Evolutionary conservation across 192 early-diverging fungal species (phyloP), one percentile per base, ranked within the genome.

Genomic region (Pilaira anomala): DNA sequence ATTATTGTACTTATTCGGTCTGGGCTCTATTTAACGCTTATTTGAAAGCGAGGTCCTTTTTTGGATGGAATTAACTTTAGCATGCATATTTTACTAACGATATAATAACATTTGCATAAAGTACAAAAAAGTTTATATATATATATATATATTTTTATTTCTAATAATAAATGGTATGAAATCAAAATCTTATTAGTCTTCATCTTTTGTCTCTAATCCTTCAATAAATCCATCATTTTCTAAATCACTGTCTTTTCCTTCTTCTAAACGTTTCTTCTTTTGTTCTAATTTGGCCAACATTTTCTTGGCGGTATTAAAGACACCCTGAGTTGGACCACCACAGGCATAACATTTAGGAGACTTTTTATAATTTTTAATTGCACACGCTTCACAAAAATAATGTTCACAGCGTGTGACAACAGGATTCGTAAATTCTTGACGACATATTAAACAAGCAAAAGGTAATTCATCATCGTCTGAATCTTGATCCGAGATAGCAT

Each of bases 301-400:
- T 58, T 86, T 87, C 75, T 86, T 95, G 19, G 87, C 94, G 0
- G 83, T 79, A 48, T 85, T 90, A 69, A 98, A 98, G 7, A 88
- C 73, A 3, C 97, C 97, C 49, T 76, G 81, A 2, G 97, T 97
- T 3, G 91, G 78, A 0, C 82, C 71, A 6, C 88, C 88, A 71
- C 97, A 99, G 5, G 88, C 91, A 77, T 87, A 92, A 73, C 97
- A 99, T 72, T 95, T 98, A 16, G 87, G 83, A 12, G 83, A 79
- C 71, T 94, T 95, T 24, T 80, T 68, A 74, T 89, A 91, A 22
- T 91, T 85, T 44, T 88, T 80, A 33, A 98, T 66, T 16, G 97
- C 97, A 60, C 97, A 99, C 12, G 78, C 78, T 75, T 97, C 94
- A 75, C 96, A 98, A 80, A 98, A 99, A 73, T 95, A 96, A 66